Base-by-base conservation (phyloP, 352 stramenopile species). In the Peronospora tabacina region DNA sequence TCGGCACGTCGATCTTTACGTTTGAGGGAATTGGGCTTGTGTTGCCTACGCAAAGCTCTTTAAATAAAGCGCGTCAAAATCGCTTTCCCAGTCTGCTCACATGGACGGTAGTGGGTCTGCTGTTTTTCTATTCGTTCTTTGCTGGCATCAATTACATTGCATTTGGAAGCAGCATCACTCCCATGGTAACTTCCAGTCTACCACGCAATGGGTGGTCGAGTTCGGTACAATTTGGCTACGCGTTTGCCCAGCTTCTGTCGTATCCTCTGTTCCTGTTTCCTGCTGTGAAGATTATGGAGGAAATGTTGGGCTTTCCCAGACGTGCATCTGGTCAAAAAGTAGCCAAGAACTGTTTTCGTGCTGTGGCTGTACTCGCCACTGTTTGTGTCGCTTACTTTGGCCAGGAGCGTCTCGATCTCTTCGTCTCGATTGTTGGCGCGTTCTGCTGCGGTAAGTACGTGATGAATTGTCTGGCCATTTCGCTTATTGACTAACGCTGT, bases 71-170 rank as follows among this genome's bases (percentile, higher is more conserved):
- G 12, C 71, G 71, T n/a, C 75, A 84, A 30, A 72, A 70, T 24
- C 78, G 76, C 30, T 91, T 89, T 62, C 70, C 75, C 0, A 29
- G 47, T 13, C 55, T 91, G 30, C 55, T 91, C 1, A 65, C 61
- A 2, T 67, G 55, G 37, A 93, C 82, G 1, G 77, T 93, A 5
- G 49, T 84, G 7, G 79, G 77, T 0, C 43, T 93, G 29, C 61
- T 90, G 10, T 57, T 86, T 28, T 90, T 93, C 55, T 93, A 90
- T 63, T 87, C 66, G 44, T 71, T 86, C 54, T 93, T 93, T 51
- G 79, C 82, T 9, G 70, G 70, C 6, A 68, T 83, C 55, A 87
- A 89, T 55, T 93, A 93, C 66, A 26, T 83, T 6, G 69, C 82
- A 13, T 82, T 90, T 65, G 82, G 82, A n/a, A 61, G 69, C 10